Base-by-base conservation (phyloP, 176 grass and related monocot genomes). In the Themeda triandra region DNA sequence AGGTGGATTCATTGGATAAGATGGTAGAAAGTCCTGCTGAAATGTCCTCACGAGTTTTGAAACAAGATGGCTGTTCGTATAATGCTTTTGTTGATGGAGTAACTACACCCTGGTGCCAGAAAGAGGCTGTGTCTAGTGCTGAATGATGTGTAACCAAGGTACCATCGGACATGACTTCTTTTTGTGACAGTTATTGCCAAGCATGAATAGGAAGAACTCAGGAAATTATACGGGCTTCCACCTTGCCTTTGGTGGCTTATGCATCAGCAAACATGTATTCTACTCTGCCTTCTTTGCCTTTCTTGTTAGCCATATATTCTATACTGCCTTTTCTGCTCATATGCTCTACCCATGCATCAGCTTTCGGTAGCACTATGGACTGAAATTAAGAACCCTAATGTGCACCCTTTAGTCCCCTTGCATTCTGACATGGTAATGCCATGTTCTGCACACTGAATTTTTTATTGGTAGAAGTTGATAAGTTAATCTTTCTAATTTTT, bases 71-170 rank as follows among this genome's bases (percentile, higher is more conserved):
- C 46, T 64, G 75, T 83, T 75, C 45, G 37, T 84, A 84, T 84
- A 89, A 83, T 77, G 71, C 72, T 85, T 86, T 94, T 77, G 82
- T 88, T 91, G 75, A 87, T 82, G 87, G 87, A 81, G 82, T 90
- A 82, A 90, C 87, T 92, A 84, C 35, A 84, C 73, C 88, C 23
- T 83, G 83, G 75, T 66, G 75, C 53, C 69, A 80, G 69, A 89
- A 89, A 89, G 88, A 89, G 83, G 40, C 77, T 84, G 45, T 73
- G 83, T 90, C 73, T 11, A 79, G 10, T 82, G 66, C 69, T 66
- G 82, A 88, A 87, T 90, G 83, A 86, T 46, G 44, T 76, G 59
- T 87, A 80, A 30, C 70, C 25, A 86, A 89, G 77, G 76, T 84
- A 79, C 80, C 80, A 18, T 82, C 28, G 32, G 36, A 64, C 41